Evolutionary conservation across 2,329 filamentous ascomycete genomes (phyloP), one percentile per base, ranked within the genome.

Genomic region (Apiospora arundinis): DNA sequence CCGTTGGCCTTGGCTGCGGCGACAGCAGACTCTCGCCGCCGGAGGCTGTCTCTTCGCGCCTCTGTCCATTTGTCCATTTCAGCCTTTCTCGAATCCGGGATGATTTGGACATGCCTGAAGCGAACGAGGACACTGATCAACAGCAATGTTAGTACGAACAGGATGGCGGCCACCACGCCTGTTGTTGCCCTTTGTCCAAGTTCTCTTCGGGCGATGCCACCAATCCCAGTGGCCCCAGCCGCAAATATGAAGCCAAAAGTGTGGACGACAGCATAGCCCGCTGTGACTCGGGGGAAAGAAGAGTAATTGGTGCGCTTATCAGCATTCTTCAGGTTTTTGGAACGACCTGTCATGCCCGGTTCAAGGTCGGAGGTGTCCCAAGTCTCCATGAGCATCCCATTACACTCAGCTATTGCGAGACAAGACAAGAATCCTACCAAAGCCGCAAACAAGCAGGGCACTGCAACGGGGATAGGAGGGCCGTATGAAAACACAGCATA

Each of bases 311-410:
- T 94, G 65, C 83, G 82, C 60, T 85, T 86, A 21, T 81, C 80
- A 12, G 77, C 77, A 69, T 80, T 81, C 16, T 82, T 82, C 4
- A 77, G 76, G n/a, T 83, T 83, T 40, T 81, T 83, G n/a, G 85
- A 85, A 21, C 85, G 84, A 42, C 88, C 88, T 8, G 87, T 92
- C 84, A 92, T 91, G 14, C 92, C 91, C 2, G 92, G 90, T 75
- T 93, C 92, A 4, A 95, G 84, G 79, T 95, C 93, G 52, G 91
- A 93, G n/a, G 91, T 93, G 78, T 95, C 93, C 79, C 92, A 95
- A 0, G 91, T 91, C 78, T 95, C 92, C 92, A 95, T 95, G 78
- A 95, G 88, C 44, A 95, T 82, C 0, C 92, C 92, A 74, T 92
- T 89, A 80, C 92, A 94, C 80, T 95, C 93, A 2, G 92, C 89